phyloP scores from a whole-genome alignment of 805 yeast species.

The Kuraishia hungarica region DNA sequence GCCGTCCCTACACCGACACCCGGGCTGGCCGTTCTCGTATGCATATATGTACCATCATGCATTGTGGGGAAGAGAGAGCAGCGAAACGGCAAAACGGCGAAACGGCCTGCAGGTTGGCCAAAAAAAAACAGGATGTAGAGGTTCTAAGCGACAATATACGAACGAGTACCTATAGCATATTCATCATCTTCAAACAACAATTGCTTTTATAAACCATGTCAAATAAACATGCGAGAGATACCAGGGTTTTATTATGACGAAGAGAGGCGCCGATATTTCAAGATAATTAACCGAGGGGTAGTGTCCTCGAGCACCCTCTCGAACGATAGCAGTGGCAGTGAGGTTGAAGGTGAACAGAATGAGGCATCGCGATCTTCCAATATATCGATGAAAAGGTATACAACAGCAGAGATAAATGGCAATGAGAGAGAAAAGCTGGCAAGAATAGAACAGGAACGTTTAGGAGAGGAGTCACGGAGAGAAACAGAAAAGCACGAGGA shows the following conservation, averaged over 20 bases:
- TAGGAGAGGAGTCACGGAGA: neutral
- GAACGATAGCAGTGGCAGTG: neutral
- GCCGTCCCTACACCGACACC: neutral
- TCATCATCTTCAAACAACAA: no score
- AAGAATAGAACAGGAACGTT: neutral
- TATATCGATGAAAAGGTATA: neutral
- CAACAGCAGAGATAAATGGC: neutral
- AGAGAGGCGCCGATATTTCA: slow-evolving; percentile 11
- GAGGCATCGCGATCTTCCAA: neutral
- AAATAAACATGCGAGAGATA: neutral
- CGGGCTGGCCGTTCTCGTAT: neutral
- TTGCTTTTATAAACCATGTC: neutral
- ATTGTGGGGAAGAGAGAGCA: neutral
- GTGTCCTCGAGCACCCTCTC: neutral
- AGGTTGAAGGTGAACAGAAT: neutral
- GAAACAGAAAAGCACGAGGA: neutral
- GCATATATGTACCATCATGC: neutral
- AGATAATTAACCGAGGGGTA: slow-evolving; percentile 3
- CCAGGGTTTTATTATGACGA: slow-evolving; percentile 14
- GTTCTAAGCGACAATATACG: no score
- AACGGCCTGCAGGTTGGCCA: neutral
- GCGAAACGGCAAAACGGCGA: no score
- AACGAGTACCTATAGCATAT: no score
- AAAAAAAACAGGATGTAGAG: no score
- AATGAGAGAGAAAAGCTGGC: neutral